phyloP scores from a whole-genome alignment of 2,329 filamentous ascomycete species.

The Periconia macrospinosa region DNA sequence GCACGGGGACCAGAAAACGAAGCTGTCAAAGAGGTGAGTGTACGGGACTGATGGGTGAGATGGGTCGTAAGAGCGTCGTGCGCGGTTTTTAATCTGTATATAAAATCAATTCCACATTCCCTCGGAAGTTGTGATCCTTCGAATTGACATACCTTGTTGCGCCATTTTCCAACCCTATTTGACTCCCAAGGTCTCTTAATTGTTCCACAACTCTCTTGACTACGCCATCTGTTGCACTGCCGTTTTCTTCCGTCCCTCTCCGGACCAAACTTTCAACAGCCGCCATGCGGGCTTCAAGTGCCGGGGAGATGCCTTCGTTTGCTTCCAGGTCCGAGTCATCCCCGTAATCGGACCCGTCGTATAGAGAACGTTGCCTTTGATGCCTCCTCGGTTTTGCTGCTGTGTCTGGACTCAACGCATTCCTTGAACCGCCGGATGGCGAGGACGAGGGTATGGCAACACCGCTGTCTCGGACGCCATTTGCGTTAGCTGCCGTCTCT shows the following conservation, averaged over 20 bases:
- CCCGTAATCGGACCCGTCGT: constrained; percentile 75
- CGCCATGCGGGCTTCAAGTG: constrained; percentile 70
- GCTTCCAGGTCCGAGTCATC: constrained; percentile 71
- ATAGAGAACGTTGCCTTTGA: constrained; percentile 54
- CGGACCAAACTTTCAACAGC: constrained; percentile 70
- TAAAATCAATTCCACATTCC: constrained; percentile 7
- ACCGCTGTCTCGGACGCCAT: constrained; percentile 49
- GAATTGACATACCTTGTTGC: constrained; percentile 62
- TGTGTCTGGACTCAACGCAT: constrained; percentile 44
- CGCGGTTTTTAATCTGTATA: constrained; percentile 71
- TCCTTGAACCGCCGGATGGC: constrained; percentile 31
- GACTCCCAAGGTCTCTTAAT: constrained; percentile 72
- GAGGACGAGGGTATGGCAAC: constrained; percentile 48
- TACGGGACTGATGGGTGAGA: constrained; percentile 73
- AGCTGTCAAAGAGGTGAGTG: constrained; percentile 73
- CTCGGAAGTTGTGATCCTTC: constrained; percentile 7
- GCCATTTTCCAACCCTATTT: constrained; percentile 71
- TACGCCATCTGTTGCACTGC: constrained; percentile 66
- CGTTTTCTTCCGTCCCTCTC: constrained; percentile 65
- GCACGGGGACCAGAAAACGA: constrained; percentile 71
- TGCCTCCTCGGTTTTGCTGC: constrained; percentile 35
- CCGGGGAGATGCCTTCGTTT: constrained; percentile 66
- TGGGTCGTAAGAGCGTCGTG: constrained; percentile 76
- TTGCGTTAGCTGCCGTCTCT: constrained; percentile 18
- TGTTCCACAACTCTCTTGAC: constrained; percentile 69